Base-by-base conservation (phyloP, 1,139 yeast genomes). In the Groenewaldozyma auringiensis region DNA sequence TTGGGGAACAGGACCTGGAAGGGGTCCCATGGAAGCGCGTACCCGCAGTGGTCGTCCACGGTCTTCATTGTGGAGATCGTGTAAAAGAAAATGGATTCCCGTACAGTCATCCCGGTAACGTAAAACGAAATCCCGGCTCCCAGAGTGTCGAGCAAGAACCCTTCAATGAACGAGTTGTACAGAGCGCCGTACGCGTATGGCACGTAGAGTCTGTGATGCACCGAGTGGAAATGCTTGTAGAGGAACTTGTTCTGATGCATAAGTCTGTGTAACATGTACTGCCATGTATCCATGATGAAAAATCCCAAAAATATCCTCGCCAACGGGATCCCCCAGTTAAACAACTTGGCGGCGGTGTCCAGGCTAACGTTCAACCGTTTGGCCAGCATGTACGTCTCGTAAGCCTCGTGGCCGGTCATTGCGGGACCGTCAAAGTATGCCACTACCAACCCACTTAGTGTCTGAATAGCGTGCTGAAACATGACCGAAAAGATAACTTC, bases 11-110 rank as follows among this genome's bases (percentile, higher is more conserved):
- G 48, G 37, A 79, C 62, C 69, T 92, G 98, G 71, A 92, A 84
- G 31, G 89, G 79, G 64, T 92, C 98, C 64, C 70, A 84, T 16
- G 97, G 98, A 49, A 92, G 70, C 41, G 88, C 79, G 66, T 89
- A 92, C 17, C 98, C 98, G 66, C 97, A 92, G 66, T 92, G 98
- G 65, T 92, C 98, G 64, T 92, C 98, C 44, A 92, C 96, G 1
- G 98, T 92, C 67, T 92, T 92, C 75, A 92, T 67, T 3, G 98
- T 92, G 14, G 96, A 85, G 64, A 92, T 86, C 2, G 92, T 81
- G 67, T 74, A 92, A 49, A 92, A 70, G 18, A 83, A 55, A 32
- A 84, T 70, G 44, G 82, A 69, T 67, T 92, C 97, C 49, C 96
- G 78, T 42, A 88, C 83, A 2, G 85, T 68, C 55, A 92, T 70